A percentile compares a stretch with the other conserved stretches of the same genome.
Evolutionary conservation across 768 basidiomycete species (phyloP).

Genomic region (Wakefieldia striispora): DNA sequence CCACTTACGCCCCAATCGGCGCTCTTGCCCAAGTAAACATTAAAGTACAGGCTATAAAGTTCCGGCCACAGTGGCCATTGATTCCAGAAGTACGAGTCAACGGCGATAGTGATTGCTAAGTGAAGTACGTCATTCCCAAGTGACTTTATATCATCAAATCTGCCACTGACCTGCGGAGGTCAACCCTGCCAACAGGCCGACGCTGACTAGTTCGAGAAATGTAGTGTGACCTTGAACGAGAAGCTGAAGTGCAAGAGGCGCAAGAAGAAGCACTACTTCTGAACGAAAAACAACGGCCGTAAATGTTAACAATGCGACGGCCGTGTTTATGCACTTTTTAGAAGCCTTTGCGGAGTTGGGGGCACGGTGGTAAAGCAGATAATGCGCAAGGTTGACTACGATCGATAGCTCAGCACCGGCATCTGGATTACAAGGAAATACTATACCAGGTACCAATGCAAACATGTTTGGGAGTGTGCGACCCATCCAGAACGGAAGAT

Average conservation of each 20-base stretch:
- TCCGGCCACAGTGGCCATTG: constrained; percentile 83
- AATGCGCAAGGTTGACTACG: constrained; percentile 55
- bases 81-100: constrained; percentile 90
- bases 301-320: constrained; percentile 63
- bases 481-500: constrained; percentile 90
- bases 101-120: constrained; percentile 53
- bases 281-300: constrained; percentile 73
- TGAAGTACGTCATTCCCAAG: neutral
- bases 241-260: constrained; percentile 55
- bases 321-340: constrained; percentile 31
- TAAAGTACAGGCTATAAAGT: constrained; percentile 74
- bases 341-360: constrained; percentile 42
- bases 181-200: constrained; percentile 49
- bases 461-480: constrained; percentile 95
- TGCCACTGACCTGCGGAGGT: constrained; percentile 49
- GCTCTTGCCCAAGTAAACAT: constrained; percentile 83
- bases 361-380: constrained; percentile 41
- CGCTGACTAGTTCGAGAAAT: constrained; percentile 42
- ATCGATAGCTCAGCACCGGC: neutral
- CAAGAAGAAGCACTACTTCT: constrained; percentile 71
- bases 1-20: constrained; percentile 86
- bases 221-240: constrained; percentile 42
- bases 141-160: neutral
- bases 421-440: neutral
- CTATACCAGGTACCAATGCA: constrained; percentile 72